Evolutionary conservation across 192 early-diverging fungal species (phyloP).

Genomic region (Piromyces sp.): DNA sequence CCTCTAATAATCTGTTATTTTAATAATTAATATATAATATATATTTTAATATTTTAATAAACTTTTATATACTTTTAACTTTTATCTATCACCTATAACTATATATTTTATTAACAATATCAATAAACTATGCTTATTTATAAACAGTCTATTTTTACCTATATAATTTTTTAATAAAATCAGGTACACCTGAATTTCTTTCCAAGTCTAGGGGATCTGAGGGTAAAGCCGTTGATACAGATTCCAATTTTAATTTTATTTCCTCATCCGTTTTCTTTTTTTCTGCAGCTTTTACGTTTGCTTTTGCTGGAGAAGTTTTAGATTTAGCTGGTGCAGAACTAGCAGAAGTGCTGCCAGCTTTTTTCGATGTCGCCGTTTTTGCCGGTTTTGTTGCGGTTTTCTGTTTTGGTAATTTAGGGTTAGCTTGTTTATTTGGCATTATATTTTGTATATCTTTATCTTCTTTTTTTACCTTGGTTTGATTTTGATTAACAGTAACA

Average conservation of each 20-base stretch:
- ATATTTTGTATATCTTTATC: neutral
- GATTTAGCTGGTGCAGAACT: too few species aligned
- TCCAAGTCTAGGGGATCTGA: neutral
- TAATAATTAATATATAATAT: constrained; percentile 41
- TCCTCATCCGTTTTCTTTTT: neutral
- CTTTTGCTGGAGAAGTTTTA: neutral
- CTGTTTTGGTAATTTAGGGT: neutral
- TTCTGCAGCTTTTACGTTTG: neutral
- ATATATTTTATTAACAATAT: too few species aligned
- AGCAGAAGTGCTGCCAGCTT: too few species aligned
- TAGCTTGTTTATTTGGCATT: neutral
- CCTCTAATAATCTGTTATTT: constrained; percentile 53
- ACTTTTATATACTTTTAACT: too few species aligned
- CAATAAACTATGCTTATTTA: too few species aligned
- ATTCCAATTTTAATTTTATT: neutral
- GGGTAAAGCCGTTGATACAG: neutral
- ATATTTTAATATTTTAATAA: constrained; percentile 15
- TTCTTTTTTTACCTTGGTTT: neutral
- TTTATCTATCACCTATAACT: too few species aligned
- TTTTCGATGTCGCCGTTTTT: neutral
- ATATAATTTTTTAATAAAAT: neutral
- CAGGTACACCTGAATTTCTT: neutral
- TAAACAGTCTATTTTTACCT: neutral
- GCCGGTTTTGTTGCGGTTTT: neutral
- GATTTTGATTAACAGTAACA: neutral